These are phyloP conservation scores for Pochonia chlamydosporia DNA, from an alignment of 2,329 filamentous ascomycete species.

Conservation along the genomic window DNA sequence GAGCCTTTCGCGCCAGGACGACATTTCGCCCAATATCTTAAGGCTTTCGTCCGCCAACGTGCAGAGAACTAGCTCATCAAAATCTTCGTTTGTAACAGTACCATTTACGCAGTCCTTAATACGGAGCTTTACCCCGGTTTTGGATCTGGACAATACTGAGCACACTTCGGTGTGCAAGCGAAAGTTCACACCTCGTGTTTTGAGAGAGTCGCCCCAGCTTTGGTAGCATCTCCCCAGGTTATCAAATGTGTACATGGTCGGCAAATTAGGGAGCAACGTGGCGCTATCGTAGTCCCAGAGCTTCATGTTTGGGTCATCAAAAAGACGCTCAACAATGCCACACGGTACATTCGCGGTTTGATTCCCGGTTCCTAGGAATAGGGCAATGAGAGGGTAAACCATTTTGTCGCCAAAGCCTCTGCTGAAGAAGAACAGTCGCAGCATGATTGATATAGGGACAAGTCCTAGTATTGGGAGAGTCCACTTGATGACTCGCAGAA, in stretches of 20 bases:
- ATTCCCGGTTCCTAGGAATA: constrained; percentile 71
- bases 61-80: constrained; percentile 63
- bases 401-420: constrained; percentile 66
- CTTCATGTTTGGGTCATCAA: constrained; percentile 52
- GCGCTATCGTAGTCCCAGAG: constrained; percentile 54
- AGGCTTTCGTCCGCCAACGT: constrained; percentile 60
- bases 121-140: constrained; percentile 45
- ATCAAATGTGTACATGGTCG: constrained; percentile 62
- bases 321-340: constrained; percentile 58
- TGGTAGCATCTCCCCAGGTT: constrained; percentile 57
- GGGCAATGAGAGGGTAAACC: constrained; percentile 63
- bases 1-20: constrained; percentile 55
- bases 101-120: constrained; percentile 45
- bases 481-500: constrained; percentile 52
- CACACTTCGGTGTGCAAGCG: constrained; percentile 51
- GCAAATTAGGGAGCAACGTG: constrained; percentile 51
- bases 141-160: constrained; percentile 43
- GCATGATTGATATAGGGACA: constrained; percentile 57
- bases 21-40: constrained; percentile 50
- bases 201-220: constrained; percentile 49
- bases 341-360: constrained; percentile 66
- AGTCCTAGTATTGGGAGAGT: constrained; percentile 56
- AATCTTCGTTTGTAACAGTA: constrained; percentile 46
- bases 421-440: constrained; percentile 63
- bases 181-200: constrained; percentile 49